Evolutionary conservation across 768 basidiomycete species (phyloP).

Genomic region (Clitopilus passeckerianus): DNA sequence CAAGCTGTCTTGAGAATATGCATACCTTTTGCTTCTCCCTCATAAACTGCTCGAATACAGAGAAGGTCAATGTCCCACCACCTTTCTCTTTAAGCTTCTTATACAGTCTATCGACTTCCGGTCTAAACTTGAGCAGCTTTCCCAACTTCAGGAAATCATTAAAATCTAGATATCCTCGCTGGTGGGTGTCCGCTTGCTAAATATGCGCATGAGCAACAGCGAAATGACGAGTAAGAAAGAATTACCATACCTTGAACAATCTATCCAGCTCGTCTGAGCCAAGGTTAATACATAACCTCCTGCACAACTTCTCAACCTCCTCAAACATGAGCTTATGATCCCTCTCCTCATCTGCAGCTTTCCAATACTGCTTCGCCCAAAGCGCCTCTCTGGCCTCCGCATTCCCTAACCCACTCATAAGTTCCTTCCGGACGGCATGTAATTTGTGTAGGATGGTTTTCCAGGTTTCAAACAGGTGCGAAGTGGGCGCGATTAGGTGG

Average conservation of each 20-base stretch:
- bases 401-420: slow-evolving; percentile 73
- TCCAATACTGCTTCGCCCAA: slow-evolving; percentile 88
- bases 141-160: slow-evolving; percentile 81
- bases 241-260: slow-evolving; percentile 48
- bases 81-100: slow-evolving; percentile 29
- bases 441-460: slow-evolving; percentile 64
- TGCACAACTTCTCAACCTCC: slow-evolving; percentile 72
- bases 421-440: slow-evolving; percentile 62
- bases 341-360: slow-evolving; percentile 55
- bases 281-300: slow-evolving; percentile 64
- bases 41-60: slow-evolving; percentile 43
- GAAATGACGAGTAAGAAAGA: slow-evolving; percentile 1
- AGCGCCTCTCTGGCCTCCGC: slow-evolving; percentile 64
- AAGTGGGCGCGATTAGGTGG: slow-evolving; percentile 73
- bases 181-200: slow-evolving; percentile 63
- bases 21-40: slow-evolving; percentile 38
- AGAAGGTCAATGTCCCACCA: slow-evolving; percentile 31
- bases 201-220: background rate
- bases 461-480: slow-evolving; percentile 45
- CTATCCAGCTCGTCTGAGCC: slow-evolving; percentile 52
- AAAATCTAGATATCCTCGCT: slow-evolving; percentile 67
- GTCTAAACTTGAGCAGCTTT: slow-evolving; percentile 75
- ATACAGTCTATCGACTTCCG: slow-evolving; percentile 72
- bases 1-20: background rate
- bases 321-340: slow-evolving; percentile 66